phyloP scores from a whole-genome alignment of 176 grass and related monocot species.

The Tillandsia leiboldiana region DNA sequence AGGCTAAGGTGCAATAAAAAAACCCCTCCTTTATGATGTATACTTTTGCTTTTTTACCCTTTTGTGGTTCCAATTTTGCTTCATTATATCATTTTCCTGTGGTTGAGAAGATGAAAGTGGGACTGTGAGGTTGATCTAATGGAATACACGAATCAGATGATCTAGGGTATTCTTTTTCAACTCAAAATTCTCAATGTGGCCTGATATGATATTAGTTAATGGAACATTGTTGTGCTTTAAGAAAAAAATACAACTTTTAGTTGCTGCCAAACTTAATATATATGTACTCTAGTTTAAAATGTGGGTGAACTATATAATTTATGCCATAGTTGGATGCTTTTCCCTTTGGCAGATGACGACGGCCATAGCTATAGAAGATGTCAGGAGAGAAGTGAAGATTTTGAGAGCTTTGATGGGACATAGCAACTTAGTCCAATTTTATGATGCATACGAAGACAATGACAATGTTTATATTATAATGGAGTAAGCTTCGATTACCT shows the following conservation, averaged over 20 bases:
- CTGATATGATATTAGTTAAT: neutral
- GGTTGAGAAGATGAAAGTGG: neutral
- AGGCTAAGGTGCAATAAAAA: conserved; percentile 44
- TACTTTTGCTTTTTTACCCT: too few species aligned
- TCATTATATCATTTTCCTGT: conserved; percentile 3
- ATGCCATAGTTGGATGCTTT: conserved; percentile 1
- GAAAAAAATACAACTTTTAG: neutral
- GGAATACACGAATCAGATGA: too few species aligned
- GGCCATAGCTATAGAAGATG: conserved; percentile 80
- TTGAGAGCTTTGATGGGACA: conserved; percentile 65
- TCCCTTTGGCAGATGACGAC: conserved; percentile 60
- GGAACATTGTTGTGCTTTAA: neutral
- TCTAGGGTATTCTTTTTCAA: too few species aligned
- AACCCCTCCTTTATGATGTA: neutral
- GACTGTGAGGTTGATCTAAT: neutral
- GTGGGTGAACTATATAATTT: neutral
- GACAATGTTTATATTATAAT: conserved; percentile 80
- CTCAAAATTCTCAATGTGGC: neutral
- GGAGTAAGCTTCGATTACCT: conserved; percentile 50
- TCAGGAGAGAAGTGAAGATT: conserved; percentile 78
- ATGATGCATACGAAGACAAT: conserved; percentile 72
- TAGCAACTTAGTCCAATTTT: conserved; percentile 71
- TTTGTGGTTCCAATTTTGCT: neutral
- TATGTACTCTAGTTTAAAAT: neutral
- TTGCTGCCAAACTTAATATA: neutral